These are phyloP conservation scores for Whalleya microplaca DNA, from an alignment of 2,329 filamentous ascomycete species.

Conservation along the genomic window DNA sequence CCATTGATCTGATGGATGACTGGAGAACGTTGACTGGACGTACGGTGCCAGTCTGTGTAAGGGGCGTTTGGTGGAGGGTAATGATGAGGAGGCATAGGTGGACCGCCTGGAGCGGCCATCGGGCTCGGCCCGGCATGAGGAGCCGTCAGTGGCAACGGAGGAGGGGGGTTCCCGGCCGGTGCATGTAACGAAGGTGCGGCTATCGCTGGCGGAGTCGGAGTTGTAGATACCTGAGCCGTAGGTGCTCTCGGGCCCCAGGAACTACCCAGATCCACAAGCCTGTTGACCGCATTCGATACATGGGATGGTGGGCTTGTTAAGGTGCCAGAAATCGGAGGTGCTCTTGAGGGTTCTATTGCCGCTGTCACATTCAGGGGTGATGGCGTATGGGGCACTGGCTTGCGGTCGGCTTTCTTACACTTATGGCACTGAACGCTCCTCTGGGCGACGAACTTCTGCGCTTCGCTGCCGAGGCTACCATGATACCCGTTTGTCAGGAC, in stretches of 20 bases:
- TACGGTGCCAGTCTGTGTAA: constrained; percentile 56
- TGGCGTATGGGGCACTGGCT: constrained; percentile 42
- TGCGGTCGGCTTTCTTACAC: constrained; percentile 62
- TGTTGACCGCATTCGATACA: constrained; percentile 27
- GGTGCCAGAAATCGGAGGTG: constrained; percentile 30
- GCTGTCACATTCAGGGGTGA: constrained; percentile 35
- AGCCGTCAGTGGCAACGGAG: constrained; percentile 30
- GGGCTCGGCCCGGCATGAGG: constrained; percentile 35
- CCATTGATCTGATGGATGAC: constrained; percentile 56
- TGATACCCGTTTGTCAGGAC: constrained; percentile 56
- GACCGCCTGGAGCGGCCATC: constrained; percentile 41
- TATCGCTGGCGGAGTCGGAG: constrained; percentile 23
- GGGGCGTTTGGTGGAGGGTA: constrained; percentile 42
- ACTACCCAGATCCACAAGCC: constrained; percentile 26
- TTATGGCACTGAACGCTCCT: constrained; percentile 75
- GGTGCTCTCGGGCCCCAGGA: constrained; percentile 30
- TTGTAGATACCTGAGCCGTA: constrained; percentile 22
- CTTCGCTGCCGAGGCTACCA: constrained; percentile 57
- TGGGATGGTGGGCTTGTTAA: constrained; percentile 32
- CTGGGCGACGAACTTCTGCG: constrained; percentile 62
- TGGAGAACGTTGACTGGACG: constrained; percentile 53
- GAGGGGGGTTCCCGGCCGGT: constrained; percentile 28
- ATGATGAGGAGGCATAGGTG: constrained; percentile 43
- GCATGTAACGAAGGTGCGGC: constrained; percentile 32
- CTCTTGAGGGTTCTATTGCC: constrained; percentile 28